These are phyloP conservation scores for Scleroderma citrinum DNA, from an alignment of 768 basidiomycete species.

Conservation along the genomic window DNA sequence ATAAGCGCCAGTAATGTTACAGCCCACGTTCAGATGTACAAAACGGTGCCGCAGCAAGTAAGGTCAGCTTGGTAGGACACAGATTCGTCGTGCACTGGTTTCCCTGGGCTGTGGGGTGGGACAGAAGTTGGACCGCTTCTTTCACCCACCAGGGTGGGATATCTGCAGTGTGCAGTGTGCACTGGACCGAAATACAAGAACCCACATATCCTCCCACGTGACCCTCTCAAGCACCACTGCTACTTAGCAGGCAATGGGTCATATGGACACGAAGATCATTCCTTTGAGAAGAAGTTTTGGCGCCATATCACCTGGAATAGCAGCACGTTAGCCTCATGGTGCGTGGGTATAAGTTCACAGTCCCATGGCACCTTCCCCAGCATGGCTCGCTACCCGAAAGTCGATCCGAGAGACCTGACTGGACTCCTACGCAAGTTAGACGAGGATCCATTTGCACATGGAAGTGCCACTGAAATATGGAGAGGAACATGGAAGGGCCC, in stretches of 20 bases:
- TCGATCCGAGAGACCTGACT: background rate
- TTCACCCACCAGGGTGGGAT: no score
- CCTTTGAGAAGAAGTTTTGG: no score
- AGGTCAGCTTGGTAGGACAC: no score
- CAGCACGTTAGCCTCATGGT: background rate
- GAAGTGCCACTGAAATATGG: constrained; percentile 1
- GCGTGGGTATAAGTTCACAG: background rate
- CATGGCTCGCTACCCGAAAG: background rate
- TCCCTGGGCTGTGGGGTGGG: no score
- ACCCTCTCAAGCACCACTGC: no score
- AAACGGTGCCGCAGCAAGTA: background rate
- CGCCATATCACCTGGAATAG: background rate
- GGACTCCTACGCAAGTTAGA: background rate
- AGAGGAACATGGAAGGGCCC: background rate
- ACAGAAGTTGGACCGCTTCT: no score
- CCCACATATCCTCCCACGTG: no score
- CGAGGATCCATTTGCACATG: background rate
- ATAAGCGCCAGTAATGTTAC: background rate
- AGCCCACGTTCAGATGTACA: background rate
- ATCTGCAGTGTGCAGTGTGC: no score
- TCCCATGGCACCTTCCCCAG: background rate
- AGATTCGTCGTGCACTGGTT: no score
- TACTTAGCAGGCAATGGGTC: no score
- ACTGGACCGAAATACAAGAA: no score
- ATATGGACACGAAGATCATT: no score